Evolutionary conservation across 2,329 filamentous ascomycete species (phyloP), one percentile per base, ranked within the genome.

Genomic region (Stenocarpella maydis): DNA sequence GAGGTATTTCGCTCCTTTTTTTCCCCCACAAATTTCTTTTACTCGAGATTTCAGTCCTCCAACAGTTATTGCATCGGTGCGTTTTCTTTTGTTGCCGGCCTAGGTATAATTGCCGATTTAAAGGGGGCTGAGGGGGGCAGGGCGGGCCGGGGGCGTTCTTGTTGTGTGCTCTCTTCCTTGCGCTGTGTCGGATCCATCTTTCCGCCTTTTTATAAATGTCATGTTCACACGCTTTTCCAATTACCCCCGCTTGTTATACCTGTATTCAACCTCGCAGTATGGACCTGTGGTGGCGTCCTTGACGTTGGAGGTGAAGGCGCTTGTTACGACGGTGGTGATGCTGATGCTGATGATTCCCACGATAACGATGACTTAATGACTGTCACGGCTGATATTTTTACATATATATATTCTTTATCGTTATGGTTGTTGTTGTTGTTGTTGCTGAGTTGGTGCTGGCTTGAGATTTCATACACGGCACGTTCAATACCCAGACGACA

Each of bases 31-130:
- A 7, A 37, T 9, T 37, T 37, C 34, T 37, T 37, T 37, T 37
- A 10, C 34, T 9, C 34, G 17, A 4, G 5, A 1, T 19, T 37
- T 41, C 41, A 37, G 34, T 37, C n/a, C 17, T 28, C 19, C 14
- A 9, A 7, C 14, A 19, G 17, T 10, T 26, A 19, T n/a, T n/a
- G 41, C 58, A 61, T 61, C 34, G 21, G 47, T 45, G 34, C 26
- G 19, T 19, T 61, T 61, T 61, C 41, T 37, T 61, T 61, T 47
- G 58, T 61, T 47, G 4, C n/a, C n/a, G 41, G 58, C 26, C 47
- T 19, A 21, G 26, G 58, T 61, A 47, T 61, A 61, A 61, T 61
- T 34, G 47, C 26, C 58, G 26, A 61, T 47, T n/a, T 19, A 61
- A 61, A 61, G 41, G 58, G 41, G 58, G 10, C 12, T 19, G 28